Evolutionary conservation across 352 stramenopile genomes (phyloP), one percentile per base, ranked within the genome.

Genomic region (Phytophthora agathidicida): DNA sequence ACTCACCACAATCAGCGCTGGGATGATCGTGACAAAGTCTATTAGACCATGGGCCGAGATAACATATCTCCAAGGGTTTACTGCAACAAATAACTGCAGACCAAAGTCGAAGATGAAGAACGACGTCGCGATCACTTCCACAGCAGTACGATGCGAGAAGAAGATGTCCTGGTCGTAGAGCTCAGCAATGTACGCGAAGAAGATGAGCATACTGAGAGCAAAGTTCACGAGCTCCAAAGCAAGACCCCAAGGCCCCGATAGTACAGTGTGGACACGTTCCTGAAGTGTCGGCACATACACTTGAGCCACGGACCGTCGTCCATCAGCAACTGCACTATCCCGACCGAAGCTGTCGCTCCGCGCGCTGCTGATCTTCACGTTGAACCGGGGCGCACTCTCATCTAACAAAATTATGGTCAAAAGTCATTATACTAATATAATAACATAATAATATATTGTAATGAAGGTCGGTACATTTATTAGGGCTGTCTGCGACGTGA

Each of bases 31-130:
- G 28, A 90, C 55, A n/a, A 91, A 35, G 26, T 91, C 81, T 33
- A 91, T 88, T 28, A 88, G 44, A 0, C 81, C 81, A 33, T 82
- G 73, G 0, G 65, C 62, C 0, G 81, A 88, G 22, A 83, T 46
- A 3, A 89, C 42, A 31, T 86, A 89, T 28, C 65, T 44, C 48
- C 70, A 64, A 4, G 73, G 63, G n/a, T 74, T 60, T 2, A 56
- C 38, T 0, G 73, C 68, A 11, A 80, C 67, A 33, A 86, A 81
- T 10, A 91, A 17, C 39, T 91, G 75, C 26, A 91, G 24, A 0
- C 86, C 75, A 48, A 89, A 68, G 46, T 91, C 79, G 22, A 86
- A 69, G 19, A 86, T 73, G 50, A 91, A 91, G 51, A 83, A 89
- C 3, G 59, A 52, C 5, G 77, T 87, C 3, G 81, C 41, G 10